These are phyloP conservation scores for Neofusicoccum kwambonambiense DNA, from an alignment of 2,329 filamentous ascomycete genomes.

Conservation along the genomic window DNA sequence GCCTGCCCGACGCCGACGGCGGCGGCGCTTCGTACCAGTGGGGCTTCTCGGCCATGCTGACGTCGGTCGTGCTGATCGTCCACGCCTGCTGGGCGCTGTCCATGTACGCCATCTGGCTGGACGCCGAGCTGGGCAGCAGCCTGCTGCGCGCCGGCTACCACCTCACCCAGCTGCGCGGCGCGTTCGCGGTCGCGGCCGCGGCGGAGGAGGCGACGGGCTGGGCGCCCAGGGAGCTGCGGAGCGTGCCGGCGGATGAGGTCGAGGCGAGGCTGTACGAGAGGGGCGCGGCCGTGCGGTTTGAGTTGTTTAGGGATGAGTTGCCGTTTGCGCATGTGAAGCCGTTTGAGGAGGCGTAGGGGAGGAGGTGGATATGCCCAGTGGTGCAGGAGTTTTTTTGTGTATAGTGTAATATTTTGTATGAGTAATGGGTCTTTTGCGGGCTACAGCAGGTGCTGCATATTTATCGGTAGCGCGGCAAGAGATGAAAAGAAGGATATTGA, in stretches of 20 bases:
- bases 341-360: not conserved
- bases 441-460: too few relatives aligned
- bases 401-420: too few relatives aligned
- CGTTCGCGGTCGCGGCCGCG: constrained; percentile 29
- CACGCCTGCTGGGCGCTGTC: constrained; percentile 31
- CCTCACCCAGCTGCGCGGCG: constrained; percentile 34
- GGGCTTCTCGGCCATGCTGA: constrained; percentile 39
- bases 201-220: constrained; percentile 28
- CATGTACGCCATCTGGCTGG: constrained; percentile 38
- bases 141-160: constrained; percentile 29
- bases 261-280: not conserved
- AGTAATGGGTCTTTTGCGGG: too few relatives aligned
- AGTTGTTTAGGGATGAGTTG: constrained; percentile 14
- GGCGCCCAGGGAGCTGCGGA: constrained; percentile 21
- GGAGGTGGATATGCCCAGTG: not conserved
- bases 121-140: constrained; percentile 30
- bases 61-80: constrained; percentile 31
- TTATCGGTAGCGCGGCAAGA: too few relatives aligned
- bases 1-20: constrained; percentile 29
- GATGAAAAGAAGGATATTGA: too few relatives aligned
- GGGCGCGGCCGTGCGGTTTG: not conserved
- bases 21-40: constrained; percentile 31
- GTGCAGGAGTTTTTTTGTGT: not conserved
- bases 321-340: not conserved
- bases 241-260: not conserved